Base-by-base conservation (phyloP, 2,329 filamentous ascomycete genomes). In the Lachnellula hyalina region DNA sequence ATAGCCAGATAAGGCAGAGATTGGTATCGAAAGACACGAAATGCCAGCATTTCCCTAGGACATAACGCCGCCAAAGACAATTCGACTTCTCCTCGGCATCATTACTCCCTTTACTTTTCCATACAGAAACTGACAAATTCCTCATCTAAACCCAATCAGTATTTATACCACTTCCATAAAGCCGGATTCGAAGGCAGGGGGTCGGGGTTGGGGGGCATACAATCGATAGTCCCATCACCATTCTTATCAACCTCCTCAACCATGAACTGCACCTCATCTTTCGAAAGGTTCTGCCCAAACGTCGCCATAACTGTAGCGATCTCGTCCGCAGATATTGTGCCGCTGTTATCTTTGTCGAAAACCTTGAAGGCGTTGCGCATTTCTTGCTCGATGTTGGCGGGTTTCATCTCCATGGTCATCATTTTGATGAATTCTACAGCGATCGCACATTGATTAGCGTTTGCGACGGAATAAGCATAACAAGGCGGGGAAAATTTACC, bases 221-320 rank as follows among this genome's bases (percentile, higher is more conserved):
- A 86, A 70, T 85, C 82, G 69, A 86, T 85, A 60, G 77, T 75
- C 55, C 83, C 83, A 65, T 85, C 81, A 41, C 80, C 81, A 67
- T 86, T 79, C 74, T 82, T 78, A 65, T 86, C 83, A 60, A 82
- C 82, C 72, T 84, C 79, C 65, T 78, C 72, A 67, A 86, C 81
- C 82, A 85, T 85, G 73, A 84, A 80, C 59, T 84, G 80, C 56
- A 85, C 79, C 73, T 86, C 81, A 44, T 80, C 79, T 62, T 85
- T 81, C 49, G 80, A 82, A 68, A 85, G 70, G 68, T 83, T 80
- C 75, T 86, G 82, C 61, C 83, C 83, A 53, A 85, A 81, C 23
- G 78, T 81, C 61, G 79, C 82, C 79, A 86, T 83, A 70, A 85
- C 81, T 64, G 80, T 76, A 62, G 79, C 76, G 61, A 86, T 74